Conservation (phyloP, 1,284 basidiomycete genomes). For the Boletellus sp. region DNA sequence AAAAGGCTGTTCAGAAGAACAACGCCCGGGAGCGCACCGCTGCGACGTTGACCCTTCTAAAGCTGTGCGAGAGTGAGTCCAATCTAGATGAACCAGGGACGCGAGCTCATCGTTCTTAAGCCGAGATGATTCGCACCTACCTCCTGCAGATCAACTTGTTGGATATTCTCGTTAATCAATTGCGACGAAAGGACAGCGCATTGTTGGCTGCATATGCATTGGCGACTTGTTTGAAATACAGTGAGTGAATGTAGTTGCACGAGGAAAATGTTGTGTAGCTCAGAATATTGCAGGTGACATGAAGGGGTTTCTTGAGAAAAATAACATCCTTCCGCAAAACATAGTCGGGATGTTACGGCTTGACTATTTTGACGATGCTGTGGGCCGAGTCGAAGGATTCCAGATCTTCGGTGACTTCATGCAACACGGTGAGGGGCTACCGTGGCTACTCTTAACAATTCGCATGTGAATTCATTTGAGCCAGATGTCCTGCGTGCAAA, state of each 20-base stretch:
- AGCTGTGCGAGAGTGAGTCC: constrained; percentile 6
- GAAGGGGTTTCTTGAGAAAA: not conserved
- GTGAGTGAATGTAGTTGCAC: not conserved
- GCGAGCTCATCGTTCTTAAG: not conserved
- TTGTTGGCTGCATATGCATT: constrained; percentile 9
- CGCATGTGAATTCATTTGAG: constrained; percentile 2
- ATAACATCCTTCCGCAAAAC: not conserved
- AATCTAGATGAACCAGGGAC: not conserved
- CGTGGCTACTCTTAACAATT: not conserved
- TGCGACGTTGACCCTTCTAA: constrained; percentile 9
- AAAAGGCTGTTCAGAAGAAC: not conserved
- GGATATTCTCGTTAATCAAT: constrained; percentile 4
- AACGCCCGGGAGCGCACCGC: constrained; percentile 8
- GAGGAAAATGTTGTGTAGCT: not conserved
- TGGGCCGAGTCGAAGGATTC: constrained; percentile 9
- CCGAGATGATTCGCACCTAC: not conserved
- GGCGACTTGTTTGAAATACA: constrained; percentile 2
- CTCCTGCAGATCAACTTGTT: not conserved
- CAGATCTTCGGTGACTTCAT: constrained; percentile 8
- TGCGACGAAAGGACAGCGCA: constrained; percentile 1
- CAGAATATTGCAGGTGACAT: constrained; percentile 1
- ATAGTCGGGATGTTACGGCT: constrained; percentile 10
- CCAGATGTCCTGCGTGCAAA: constrained; percentile 18
- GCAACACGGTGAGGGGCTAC: constrained; percentile 3
- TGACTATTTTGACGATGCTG: constrained; percentile 11